phyloP scores from a whole-genome alignment of 768 basidiomycete genomes.

The Suillus alpinus region DNA sequence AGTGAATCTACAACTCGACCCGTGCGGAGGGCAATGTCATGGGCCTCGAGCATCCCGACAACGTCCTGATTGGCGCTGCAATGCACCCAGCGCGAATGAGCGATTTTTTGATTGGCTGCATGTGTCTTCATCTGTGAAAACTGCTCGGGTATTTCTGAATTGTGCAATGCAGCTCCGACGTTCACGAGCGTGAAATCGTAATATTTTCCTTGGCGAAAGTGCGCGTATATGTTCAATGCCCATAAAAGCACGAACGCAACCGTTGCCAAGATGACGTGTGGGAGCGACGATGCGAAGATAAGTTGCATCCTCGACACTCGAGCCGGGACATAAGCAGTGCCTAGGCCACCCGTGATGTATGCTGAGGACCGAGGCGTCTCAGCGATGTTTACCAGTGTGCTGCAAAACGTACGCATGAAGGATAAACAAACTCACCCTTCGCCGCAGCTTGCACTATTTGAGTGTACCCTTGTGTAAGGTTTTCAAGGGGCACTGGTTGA shows the following conservation, averaged over 20 bases:
- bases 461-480: slow-evolving; percentile 4
- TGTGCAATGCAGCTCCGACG: slow-evolving; percentile 4
- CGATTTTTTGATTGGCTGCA: not conserved
- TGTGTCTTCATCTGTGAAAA: not conserved
- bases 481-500: not conserved
- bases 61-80: no score
- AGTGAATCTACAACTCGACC: no score
- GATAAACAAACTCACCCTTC: slow-evolving; percentile 1
- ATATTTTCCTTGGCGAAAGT: slow-evolving; percentile 11
- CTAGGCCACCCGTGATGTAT: not conserved
- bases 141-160: not conserved
- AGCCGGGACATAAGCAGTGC: slow-evolving; percentile 8
- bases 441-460: slow-evolving; percentile 5
- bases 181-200: slow-evolving; percentile 6
- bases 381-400: not conserved
- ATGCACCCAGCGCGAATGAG: not conserved
- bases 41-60: no score
- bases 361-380: not conserved
- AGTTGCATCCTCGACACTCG: not conserved
- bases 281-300: slow-evolving; percentile 9
- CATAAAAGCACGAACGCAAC: slow-evolving; percentile 7
- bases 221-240: slow-evolving; percentile 4
- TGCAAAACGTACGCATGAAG: not conserved
- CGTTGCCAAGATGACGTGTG: slow-evolving; percentile 8
- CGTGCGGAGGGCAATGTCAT: no score